Evolutionary conservation across 352 stramenopile genomes (phyloP).

Genomic region (Pythium brassicae): DNA sequence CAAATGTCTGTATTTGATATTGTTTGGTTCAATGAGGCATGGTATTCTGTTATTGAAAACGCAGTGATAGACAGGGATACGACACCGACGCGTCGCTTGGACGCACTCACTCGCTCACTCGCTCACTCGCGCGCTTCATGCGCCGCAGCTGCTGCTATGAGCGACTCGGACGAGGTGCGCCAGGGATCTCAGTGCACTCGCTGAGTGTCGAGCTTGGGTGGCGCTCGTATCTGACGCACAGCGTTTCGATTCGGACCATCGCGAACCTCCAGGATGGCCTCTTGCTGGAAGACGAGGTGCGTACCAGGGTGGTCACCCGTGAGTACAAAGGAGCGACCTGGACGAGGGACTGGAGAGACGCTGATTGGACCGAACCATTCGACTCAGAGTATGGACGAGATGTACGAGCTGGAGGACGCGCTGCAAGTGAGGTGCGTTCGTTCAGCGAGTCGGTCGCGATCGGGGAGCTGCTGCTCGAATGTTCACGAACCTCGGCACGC

Average conservation of each 20-base stretch:
- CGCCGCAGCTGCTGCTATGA: conserved; percentile 21
- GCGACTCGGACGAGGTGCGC: conserved; percentile 48
- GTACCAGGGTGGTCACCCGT: background rate
- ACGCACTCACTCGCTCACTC: too few species aligned
- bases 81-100: too few species aligned
- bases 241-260: too few species aligned
- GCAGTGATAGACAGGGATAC: background rate
- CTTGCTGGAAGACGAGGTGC: conserved; percentile 47
- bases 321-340: too few species aligned
- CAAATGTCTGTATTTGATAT: too few species aligned
- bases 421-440: conserved; percentile 40
- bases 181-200: background rate
- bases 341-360: too few species aligned
- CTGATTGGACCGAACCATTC: too few species aligned
- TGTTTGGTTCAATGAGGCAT: too few species aligned
- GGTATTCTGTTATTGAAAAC: background rate
- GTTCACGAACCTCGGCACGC: background rate
- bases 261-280: conserved; percentile 25
- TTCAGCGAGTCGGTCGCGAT: background rate
- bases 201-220: background rate
- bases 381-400: conserved; percentile 70
- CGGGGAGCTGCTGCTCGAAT: too few species aligned
- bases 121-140: too few species aligned
- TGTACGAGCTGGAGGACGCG: conserved; percentile 55
- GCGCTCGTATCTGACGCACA: background rate